Evolutionary conservation across 352 stramenopile genomes (phyloP).

Genomic region (Elongisporangium prolatum): DNA sequence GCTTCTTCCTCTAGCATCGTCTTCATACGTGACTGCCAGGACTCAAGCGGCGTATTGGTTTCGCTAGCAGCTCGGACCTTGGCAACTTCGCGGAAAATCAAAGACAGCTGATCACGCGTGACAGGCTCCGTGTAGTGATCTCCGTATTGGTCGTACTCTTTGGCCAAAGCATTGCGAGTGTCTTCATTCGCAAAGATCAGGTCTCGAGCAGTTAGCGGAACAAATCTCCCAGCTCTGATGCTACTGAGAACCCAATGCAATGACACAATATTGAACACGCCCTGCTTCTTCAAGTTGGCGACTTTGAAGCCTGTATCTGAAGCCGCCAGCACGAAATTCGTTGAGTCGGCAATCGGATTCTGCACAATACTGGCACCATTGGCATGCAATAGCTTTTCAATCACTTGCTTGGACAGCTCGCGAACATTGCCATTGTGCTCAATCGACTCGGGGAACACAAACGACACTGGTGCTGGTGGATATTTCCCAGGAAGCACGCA

Average conservation of each 20-base stretch:
- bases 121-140: conserved; percentile 71
- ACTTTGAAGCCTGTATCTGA: conserved; percentile 71
- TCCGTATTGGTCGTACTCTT: conserved; percentile 68
- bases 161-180: conserved; percentile 46
- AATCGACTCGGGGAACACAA: conserved; percentile 2
- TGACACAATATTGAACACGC: conserved; percentile 66
- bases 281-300: conserved; percentile 76
- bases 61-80: neutral
- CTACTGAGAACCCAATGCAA: conserved; percentile 58
- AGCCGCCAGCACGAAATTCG: conserved; percentile 60
- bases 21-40: conserved; percentile 48
- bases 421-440: conserved; percentile 15
- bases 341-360: conserved; percentile 65
- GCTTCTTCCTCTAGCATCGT: conserved; percentile 48
- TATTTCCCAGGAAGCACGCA: conserved; percentile 82
- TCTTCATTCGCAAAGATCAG: conserved; percentile 67
- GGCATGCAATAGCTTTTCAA: conserved; percentile 74
- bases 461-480: conserved; percentile 9
- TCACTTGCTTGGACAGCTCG: conserved; percentile 49
- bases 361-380: conserved; percentile 68
- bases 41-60: conserved; percentile 2
- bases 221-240: conserved; percentile 22
- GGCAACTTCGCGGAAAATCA: conserved; percentile 42
- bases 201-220: conserved; percentile 44
- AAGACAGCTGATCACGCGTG: conserved; percentile 35